phyloP scores from a whole-genome alignment of 352 stramenopile species.

The Discostella stelligera region DNA sequence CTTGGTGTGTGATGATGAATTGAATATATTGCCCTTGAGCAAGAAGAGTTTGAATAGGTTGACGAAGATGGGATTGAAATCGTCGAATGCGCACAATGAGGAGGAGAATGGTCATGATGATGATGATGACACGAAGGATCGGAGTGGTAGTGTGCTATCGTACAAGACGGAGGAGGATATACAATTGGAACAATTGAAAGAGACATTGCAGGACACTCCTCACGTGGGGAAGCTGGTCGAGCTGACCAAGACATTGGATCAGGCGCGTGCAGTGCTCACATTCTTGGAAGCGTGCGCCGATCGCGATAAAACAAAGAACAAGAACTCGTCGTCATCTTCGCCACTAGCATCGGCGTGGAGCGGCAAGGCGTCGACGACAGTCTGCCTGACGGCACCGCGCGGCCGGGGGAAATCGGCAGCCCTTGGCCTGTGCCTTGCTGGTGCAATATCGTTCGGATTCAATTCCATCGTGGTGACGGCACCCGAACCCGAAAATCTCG shows the following conservation, averaged over 20 bases:
- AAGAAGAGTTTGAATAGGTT: constrained; percentile 86
- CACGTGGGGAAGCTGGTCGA: constrained; percentile 93
- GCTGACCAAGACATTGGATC: constrained; percentile 93
- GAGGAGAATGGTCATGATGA: not conserved
- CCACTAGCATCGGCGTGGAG: constrained; percentile 8
- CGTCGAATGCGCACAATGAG: constrained; percentile 47
- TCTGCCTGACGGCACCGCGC: constrained; percentile 92
- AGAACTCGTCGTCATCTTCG: not conserved
- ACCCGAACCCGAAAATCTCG: constrained; percentile 97
- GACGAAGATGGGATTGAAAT: constrained; percentile 78
- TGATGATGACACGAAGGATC: not conserved
- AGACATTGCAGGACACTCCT: constrained; percentile 92
- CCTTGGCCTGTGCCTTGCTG: constrained; percentile 91
- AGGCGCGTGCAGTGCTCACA: constrained; percentile 91
- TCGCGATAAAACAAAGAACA: constrained; percentile 82
- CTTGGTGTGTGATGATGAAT: constrained; percentile 98
- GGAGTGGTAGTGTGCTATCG: constrained; percentile 36
- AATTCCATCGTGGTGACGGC: constrained; percentile 89
- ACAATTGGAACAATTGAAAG: constrained; percentile 92
- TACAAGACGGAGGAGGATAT: constrained; percentile 82
- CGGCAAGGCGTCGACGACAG: constrained; percentile 84
- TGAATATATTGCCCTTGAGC: constrained; percentile 96
- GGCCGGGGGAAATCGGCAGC: constrained; percentile 96
- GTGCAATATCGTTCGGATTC: constrained; percentile 84
- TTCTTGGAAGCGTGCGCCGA: constrained; percentile 98